Conservation (phyloP, 2,329 filamentous ascomycete species). For the Eurotiales sp. region DNA sequence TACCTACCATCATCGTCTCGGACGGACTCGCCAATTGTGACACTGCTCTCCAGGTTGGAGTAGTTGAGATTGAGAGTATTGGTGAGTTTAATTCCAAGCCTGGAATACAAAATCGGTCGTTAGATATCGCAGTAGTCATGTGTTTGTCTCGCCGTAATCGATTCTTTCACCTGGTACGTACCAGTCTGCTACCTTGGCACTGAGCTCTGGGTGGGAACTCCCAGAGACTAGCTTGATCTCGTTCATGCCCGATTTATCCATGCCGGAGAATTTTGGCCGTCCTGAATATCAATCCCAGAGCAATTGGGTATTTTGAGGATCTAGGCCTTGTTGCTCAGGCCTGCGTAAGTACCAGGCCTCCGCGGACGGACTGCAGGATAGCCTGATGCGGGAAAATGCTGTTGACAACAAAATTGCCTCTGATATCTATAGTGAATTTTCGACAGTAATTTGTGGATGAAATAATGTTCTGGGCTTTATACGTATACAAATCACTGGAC, state of each 20-base stretch:
- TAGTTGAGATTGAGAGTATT: slow-evolving; percentile 66
- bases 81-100: slow-evolving; percentile 63
- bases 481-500: too few relatives aligned
- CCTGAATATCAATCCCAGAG: neutral
- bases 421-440: too few relatives aligned
- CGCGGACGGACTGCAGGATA: too few relatives aligned
- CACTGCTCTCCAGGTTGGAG: slow-evolving; percentile 59
- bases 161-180: slow-evolving; percentile 33
- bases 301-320: neutral
- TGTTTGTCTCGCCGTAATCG: neutral
- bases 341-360: too few relatives aligned
- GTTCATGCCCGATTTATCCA: slow-evolving; percentile 38
- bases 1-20: slow-evolving; percentile 82
- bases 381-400: too few relatives aligned
- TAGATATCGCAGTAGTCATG: neutral
- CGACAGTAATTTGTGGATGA: too few relatives aligned
- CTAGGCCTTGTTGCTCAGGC: too few relatives aligned
- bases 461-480: neutral
- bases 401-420: too few relatives aligned
- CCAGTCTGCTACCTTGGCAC: slow-evolving; percentile 65
- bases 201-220: slow-evolving; percentile 69
- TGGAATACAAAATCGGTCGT: slow-evolving; percentile 25
- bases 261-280: neutral
- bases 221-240: slow-evolving; percentile 71
- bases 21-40: slow-evolving; percentile 93